These are phyloP conservation scores for Pestalotiopsis fici DNA, from an alignment of 2,329 filamentous ascomycete genomes.

Conservation along the genomic window DNA sequence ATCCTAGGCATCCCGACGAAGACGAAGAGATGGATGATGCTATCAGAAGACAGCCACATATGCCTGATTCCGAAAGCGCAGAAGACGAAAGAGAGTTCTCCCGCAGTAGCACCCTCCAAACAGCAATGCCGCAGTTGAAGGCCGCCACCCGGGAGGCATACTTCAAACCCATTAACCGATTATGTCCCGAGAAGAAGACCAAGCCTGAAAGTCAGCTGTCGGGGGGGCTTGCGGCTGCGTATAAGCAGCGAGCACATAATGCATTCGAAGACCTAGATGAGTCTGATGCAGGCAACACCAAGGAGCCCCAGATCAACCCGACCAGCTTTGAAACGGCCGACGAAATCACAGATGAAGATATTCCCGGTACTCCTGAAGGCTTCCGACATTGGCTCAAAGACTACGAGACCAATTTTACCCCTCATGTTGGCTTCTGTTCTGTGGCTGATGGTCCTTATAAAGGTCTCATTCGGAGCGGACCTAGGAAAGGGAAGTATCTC, in stretches of 20 bases:
- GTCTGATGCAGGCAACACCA: not conserved
- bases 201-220: not conserved
- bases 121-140: not conserved
- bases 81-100: not conserved
- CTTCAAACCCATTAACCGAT: conserved; percentile 4
- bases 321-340: not conserved
- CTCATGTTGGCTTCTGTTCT: not conserved
- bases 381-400: not conserved
- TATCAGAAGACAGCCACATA: not conserved
- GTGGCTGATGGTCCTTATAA: conserved; percentile 22
- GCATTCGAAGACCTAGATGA: not conserved
- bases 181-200: not conserved
- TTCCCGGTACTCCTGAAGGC: not conserved
- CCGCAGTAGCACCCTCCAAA: no score
- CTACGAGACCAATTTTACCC: not conserved
- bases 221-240: not conserved
- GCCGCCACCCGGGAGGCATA: not conserved
- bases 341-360: not conserved
- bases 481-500: conserved; percentile 17
- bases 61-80: not conserved
- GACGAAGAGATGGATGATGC: not conserved
- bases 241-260: not conserved
- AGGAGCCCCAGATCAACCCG: not conserved
- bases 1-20: not conserved
- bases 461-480: conserved; percentile 20